Base-by-base conservation (phyloP, 441 rosid species). In the Gossypium trilobum region DNA sequence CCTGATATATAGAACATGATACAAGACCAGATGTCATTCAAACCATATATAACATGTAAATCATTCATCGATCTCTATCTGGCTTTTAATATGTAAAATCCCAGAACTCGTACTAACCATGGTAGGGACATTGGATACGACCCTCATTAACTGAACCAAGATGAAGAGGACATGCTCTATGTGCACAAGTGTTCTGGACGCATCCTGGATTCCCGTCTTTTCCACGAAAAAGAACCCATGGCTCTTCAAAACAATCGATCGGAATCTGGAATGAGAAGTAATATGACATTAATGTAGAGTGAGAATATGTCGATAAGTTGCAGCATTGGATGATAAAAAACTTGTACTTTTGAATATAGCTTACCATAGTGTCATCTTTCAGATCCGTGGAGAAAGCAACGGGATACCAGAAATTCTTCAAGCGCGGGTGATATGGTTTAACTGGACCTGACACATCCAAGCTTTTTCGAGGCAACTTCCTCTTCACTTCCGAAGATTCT, bases 161-260 rank as follows among this genome's bases (percentile, higher is more conserved):
- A 81, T 94, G 83, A 79, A 94, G 97, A 50, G 99, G 97, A 72
- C 99, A 94, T 1, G 99, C 97, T 82, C 97, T 88, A 81, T 94
- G 99, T 2, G 99, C 99, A 74, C 99, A 94, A 0, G 97, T 88
- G 83, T 94, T 92, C 80, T 78, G 87, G 70, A 94, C 90, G 73
- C 97, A 94, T 71, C 99, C 97, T 0, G 97, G 97, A 75, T 80
- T 92, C 61, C 97, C 95, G 50, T 89, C 94, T 81, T 89, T 87
- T 19, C 99, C 99, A 9, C 97, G 87, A 61, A 94, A 94, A 75
- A 92, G 58, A 63, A 94, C 98, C 97, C 98, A 94, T 48, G 93
- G 92, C 78, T 91, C 85, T 77, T 94, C 98, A 69, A 94, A 94
- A 81, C 98, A 94, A 42, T 94, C 93, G 70, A 94, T 85, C 10